Conservation (phyloP, 805 yeast species). For the Kodamaea sagamina region DNA sequence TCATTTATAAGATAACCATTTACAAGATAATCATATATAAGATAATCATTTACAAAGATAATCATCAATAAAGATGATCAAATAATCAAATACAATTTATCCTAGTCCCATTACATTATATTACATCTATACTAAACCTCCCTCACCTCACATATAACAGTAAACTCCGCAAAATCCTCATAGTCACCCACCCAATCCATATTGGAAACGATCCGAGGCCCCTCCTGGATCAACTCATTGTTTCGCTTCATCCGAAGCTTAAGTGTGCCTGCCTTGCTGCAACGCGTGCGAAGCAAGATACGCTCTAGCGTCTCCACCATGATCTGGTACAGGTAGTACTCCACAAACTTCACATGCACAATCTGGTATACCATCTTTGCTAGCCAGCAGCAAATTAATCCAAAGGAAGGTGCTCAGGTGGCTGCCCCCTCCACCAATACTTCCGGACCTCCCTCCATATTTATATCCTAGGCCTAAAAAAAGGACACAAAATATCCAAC, state of each 20-base stretch:
- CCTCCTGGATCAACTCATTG: constrained; percentile 10
- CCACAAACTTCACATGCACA: constrained; percentile 9
- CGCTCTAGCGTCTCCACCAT: constrained; percentile 12
- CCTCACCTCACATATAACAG: constrained; percentile 8
- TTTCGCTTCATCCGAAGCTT: constrained; percentile 9
- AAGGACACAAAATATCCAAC: not conserved
- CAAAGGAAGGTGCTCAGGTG: constrained; percentile 1
- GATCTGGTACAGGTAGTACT: constrained; percentile 12
- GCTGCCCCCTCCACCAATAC: too few species aligned
- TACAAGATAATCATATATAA: too few species aligned
- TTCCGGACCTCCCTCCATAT: constrained; percentile 1
- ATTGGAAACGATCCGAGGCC: not conserved
- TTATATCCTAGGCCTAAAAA: not conserved
- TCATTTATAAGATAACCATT: too few species aligned
- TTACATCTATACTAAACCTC: constrained; percentile 3
- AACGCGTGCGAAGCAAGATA: constrained; percentile 7
- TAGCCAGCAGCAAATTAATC: constrained; percentile 3
- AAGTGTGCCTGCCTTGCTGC: constrained; percentile 6
- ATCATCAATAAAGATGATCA: too few species aligned
- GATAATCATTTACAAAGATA: too few species aligned
- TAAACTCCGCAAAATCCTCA: constrained; percentile 12
- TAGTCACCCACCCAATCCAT: constrained; percentile 11
- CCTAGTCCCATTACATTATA: too few species aligned
- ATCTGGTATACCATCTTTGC: constrained; percentile 9
- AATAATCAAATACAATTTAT: too few species aligned